phyloP scores from a whole-genome alignment of 805 yeast species.

The Sugiyamaella lignohabitans region DNA sequence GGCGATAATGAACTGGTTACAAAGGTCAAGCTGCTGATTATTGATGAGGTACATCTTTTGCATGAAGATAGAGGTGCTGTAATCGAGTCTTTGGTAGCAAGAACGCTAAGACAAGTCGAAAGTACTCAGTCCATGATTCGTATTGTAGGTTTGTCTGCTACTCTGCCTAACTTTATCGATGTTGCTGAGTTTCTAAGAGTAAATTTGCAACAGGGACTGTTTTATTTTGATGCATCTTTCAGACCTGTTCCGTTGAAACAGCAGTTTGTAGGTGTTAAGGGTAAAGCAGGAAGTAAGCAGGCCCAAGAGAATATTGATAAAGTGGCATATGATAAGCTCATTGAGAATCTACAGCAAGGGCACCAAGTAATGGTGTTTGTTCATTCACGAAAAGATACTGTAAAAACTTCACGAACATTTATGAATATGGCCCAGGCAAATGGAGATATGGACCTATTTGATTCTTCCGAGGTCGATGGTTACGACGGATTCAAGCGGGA shows the following conservation, averaged over 20 bases:
- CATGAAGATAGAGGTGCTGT: slow-evolving; percentile 99
- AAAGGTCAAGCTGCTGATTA: slow-evolving; percentile 77
- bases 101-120: slow-evolving; percentile 93
- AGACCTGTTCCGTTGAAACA: slow-evolving; percentile 93
- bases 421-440: slow-evolving; percentile 59
- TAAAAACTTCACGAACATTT: slow-evolving; percentile 69
- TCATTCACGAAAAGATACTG: slow-evolving; percentile 90
- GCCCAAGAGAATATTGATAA: slow-evolving; percentile 65
- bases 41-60: slow-evolving; percentile 92
- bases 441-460: slow-evolving; percentile 53
- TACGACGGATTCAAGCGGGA: slow-evolving; percentile 29
- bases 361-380: slow-evolving; percentile 96
- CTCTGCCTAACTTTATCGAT: slow-evolving; percentile 83
- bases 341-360: slow-evolving; percentile 59
- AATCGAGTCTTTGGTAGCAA: slow-evolving; percentile 87
- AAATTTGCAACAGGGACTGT: slow-evolving; percentile 84
- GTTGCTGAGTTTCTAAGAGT: slow-evolving; percentile 91
- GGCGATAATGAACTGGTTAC: slow-evolving; percentile 83
- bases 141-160: slow-evolving; percentile 90
- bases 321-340: slow-evolving; percentile 68
- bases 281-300: slow-evolving; percentile 72
- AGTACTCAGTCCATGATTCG: slow-evolving; percentile 89
- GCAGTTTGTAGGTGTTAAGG: slow-evolving; percentile 77
- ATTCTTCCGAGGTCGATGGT: slow-evolving; percentile 42
- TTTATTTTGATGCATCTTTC: slow-evolving; percentile 87